Conservation (phyloP, 441 rosid species). For the Gossypium schwendimanii region DNA sequence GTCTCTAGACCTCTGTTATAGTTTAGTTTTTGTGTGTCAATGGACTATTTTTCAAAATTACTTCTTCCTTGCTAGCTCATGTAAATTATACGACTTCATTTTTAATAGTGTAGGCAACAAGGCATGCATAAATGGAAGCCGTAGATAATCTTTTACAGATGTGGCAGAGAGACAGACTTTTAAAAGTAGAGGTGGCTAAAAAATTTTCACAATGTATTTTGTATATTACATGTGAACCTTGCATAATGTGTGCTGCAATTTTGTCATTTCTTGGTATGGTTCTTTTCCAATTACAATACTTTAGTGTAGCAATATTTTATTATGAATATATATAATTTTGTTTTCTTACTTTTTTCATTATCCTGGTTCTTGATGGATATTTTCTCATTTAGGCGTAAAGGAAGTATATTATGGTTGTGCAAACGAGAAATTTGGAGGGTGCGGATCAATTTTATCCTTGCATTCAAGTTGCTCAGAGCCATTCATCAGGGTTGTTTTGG, state of each 20-base stretch:
- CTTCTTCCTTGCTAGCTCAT: not conserved
- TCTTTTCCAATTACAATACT: not conserved
- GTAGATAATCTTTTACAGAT: slow-evolving; percentile 53
- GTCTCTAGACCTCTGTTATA: not conserved
- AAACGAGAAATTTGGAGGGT: slow-evolving; percentile 86
- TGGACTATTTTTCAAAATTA: not conserved
- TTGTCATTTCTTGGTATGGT: slow-evolving; percentile 58
- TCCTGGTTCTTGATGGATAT: not conserved
- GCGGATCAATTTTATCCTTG: slow-evolving; percentile 67
- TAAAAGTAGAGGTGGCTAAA: slow-evolving; percentile 46
- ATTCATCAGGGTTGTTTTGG: slow-evolving; percentile 26
- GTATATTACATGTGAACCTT: slow-evolving; percentile 87
- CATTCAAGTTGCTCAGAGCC: slow-evolving; percentile 35
- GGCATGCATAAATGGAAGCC: slow-evolving; percentile 97
- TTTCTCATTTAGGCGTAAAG: slow-evolving; percentile 37
- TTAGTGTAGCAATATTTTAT: not conserved
- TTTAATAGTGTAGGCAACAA: slow-evolving; percentile 47
- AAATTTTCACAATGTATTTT: slow-evolving; percentile 55
- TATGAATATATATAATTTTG: not conserved
- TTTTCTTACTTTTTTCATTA: not conserved
- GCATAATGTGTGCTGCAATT: slow-evolving; percentile 88
- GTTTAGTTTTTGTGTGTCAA: not conserved
- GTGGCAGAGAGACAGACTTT: slow-evolving; percentile 53
- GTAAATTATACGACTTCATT: not conserved
- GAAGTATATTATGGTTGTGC: slow-evolving; percentile 71